phyloP scores from a whole-genome alignment of 108 stramenopile genomes.

The Nannochloropsis granulata region DNA sequence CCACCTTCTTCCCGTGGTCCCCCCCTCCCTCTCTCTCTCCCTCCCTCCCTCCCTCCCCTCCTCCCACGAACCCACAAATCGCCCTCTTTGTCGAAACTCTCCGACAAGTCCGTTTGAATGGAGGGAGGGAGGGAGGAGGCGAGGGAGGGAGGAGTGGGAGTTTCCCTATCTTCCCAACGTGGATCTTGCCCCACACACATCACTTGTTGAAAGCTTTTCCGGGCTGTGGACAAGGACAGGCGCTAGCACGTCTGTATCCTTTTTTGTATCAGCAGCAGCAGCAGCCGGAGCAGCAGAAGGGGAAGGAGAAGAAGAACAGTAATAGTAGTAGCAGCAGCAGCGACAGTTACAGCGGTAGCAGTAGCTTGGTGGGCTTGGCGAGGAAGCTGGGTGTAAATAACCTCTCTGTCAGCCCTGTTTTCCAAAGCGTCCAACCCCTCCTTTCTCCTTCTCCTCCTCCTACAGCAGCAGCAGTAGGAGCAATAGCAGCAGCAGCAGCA shows the following conservation, averaged over 20 bases:
- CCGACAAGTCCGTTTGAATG: neutral
- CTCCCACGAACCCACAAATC: neutral
- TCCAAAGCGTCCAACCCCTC: neutral
- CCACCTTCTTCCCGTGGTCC: neutral
- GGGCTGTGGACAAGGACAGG: neutral
- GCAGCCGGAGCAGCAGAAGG: neutral
- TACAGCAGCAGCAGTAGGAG: neutral
- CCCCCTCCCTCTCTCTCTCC: neutral
- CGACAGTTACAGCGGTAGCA: neutral
- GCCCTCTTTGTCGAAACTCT: neutral
- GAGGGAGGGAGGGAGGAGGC: neutral
- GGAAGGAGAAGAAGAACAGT: neutral
- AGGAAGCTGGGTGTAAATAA: neutral
- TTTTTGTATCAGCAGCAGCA: neutral
- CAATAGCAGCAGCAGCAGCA: neutral
- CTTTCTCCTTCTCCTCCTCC: too few species aligned
- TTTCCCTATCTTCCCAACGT: neutral
- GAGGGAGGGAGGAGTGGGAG: neutral
- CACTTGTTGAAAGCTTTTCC: neutral
- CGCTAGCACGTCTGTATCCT: neutral
- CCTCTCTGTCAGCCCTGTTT: neutral
- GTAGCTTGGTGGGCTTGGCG: neutral
- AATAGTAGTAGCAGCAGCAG: neutral
- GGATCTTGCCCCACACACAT: neutral
- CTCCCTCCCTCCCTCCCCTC: neutral